Percentiles rank a stretch among this genome's conserved stretches.
phyloP scores from a whole-genome alignment of 2,329 filamentous ascomycete species.

The Diaporthe batatas region DNA sequence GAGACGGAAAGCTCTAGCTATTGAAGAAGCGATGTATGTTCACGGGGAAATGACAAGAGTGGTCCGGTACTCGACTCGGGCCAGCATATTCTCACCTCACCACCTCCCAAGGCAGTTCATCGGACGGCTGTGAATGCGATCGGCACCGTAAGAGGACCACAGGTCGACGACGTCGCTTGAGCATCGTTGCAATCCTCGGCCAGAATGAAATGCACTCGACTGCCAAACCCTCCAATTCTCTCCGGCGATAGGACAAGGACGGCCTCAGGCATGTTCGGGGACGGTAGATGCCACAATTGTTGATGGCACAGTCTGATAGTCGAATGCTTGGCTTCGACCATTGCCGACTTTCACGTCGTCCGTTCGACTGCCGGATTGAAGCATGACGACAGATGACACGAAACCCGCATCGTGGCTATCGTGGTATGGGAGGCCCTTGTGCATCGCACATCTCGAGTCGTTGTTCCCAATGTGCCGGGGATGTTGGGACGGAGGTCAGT shows the following conservation, averaged over 20 bases:
- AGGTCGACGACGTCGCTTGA: conserved; percentile 25
- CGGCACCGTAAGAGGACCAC: too few species aligned
- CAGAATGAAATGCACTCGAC: not conserved
- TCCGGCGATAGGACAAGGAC: not conserved
- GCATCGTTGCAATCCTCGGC: not conserved
- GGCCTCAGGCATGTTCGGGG: not conserved
- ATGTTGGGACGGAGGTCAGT: not conserved
- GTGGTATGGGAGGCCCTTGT: too few species aligned
- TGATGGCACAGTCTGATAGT: not conserved
- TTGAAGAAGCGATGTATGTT: conserved; percentile 64
- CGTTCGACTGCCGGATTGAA: not conserved
- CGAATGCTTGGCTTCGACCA: not conserved
- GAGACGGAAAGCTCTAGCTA: conserved; percentile 76
- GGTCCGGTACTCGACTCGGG: not conserved
- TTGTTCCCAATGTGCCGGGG: not conserved
- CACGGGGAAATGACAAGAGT: not conserved
- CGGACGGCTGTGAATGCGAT: not conserved
- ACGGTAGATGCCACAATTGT: too few species aligned
- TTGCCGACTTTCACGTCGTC: too few species aligned
- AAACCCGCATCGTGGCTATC: not conserved
- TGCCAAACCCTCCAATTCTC: not conserved
- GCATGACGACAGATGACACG: too few species aligned
- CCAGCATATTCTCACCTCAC: conserved; percentile 7
- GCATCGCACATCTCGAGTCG: not conserved
- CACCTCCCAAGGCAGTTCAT: not conserved